Evolutionary conservation across 495 filamentous ascomycete genomes (phyloP).

Genomic region (Xylaria sp.): DNA sequence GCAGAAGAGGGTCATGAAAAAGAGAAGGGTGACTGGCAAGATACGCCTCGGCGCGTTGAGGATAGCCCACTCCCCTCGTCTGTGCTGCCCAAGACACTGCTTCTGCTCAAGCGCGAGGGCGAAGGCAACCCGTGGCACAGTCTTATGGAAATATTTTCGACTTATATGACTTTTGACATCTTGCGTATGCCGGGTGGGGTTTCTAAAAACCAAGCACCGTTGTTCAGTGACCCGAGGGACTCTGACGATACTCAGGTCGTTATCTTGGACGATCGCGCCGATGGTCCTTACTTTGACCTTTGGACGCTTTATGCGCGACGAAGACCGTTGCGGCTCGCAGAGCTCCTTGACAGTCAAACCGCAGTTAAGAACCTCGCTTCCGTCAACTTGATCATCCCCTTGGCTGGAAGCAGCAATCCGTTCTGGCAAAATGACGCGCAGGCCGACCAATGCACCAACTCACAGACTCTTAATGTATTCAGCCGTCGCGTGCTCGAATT

Average conservation of each 20-base stretch:
- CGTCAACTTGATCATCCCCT: constrained; percentile 47
- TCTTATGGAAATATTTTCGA: constrained; percentile 50
- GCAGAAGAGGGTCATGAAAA: background rate
- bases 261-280: constrained; percentile 43
- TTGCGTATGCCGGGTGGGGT: constrained; percentile 18
- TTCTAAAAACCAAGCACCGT: background rate
- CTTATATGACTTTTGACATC: constrained; percentile 41
- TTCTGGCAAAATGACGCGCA: constrained; percentile 48
- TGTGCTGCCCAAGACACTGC: constrained; percentile 33
- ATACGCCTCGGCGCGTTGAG: background rate
- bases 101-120: constrained; percentile 50
- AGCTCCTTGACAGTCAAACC: constrained; percentile 9
- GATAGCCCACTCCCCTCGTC: background rate
- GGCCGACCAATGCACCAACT: constrained; percentile 38
- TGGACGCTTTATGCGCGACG: constrained; percentile 43
- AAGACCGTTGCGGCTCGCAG: constrained; percentile 5
- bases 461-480: constrained; percentile 42
- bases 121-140: constrained; percentile 49
- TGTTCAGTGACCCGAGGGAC: constrained; percentile 18
- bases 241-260: constrained; percentile 26
- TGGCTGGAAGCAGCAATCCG: constrained; percentile 47
- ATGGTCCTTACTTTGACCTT: constrained; percentile 46
- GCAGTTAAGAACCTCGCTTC: background rate
- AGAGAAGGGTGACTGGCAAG: background rate
- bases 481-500: constrained; percentile 37